phyloP scores from a whole-genome alignment of 2,329 filamentous ascomycete genomes.

The Rhytidhysteron rufulum region DNA sequence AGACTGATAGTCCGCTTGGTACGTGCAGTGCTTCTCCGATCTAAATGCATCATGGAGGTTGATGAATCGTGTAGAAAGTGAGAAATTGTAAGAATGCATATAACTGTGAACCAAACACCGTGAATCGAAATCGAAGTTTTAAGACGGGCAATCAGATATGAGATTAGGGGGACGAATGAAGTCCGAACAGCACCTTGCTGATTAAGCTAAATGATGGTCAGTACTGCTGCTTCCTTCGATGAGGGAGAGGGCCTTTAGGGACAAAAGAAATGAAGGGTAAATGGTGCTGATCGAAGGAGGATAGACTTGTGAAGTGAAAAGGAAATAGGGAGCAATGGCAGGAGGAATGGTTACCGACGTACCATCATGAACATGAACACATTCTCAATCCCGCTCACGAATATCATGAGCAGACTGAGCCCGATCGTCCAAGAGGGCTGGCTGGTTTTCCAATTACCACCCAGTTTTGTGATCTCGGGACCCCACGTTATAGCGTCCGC shows the following conservation, averaged over 20 bases:
- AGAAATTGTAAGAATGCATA: constrained; percentile 22
- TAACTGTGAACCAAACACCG: constrained; percentile 25
- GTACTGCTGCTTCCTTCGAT: not conserved
- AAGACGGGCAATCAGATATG: constrained; percentile 25
- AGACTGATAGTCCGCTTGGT: constrained; percentile 25
- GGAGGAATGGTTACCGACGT: constrained; percentile 13
- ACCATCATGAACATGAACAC: constrained; percentile 27
- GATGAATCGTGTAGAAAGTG: constrained; percentile 19
- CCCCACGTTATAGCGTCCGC: constrained; percentile 24
- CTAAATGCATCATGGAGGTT: constrained; percentile 11
- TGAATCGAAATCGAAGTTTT: constrained; percentile 18
- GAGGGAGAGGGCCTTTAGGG: too few relatives aligned
- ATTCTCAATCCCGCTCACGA: constrained; percentile 22
- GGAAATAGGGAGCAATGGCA: not conserved
- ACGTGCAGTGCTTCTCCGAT: constrained; percentile 21
- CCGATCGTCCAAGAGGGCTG: constrained; percentile 23
- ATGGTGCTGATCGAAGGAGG: too few relatives aligned
- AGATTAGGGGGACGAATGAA: constrained; percentile 23
- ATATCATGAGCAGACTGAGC: constrained; percentile 23
- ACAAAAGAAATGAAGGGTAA: too few relatives aligned
- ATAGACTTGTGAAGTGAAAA: not conserved
- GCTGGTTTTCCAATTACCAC: constrained; percentile 23
- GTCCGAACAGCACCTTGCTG: constrained; percentile 24
- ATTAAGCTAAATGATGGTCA: constrained; percentile 16
- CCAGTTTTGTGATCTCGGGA: constrained; percentile 18